Evolutionary conservation across 495 filamentous ascomycete genomes (phyloP), one percentile per base, ranked within the genome.

Genomic region (Neurospora sp.): DNA sequence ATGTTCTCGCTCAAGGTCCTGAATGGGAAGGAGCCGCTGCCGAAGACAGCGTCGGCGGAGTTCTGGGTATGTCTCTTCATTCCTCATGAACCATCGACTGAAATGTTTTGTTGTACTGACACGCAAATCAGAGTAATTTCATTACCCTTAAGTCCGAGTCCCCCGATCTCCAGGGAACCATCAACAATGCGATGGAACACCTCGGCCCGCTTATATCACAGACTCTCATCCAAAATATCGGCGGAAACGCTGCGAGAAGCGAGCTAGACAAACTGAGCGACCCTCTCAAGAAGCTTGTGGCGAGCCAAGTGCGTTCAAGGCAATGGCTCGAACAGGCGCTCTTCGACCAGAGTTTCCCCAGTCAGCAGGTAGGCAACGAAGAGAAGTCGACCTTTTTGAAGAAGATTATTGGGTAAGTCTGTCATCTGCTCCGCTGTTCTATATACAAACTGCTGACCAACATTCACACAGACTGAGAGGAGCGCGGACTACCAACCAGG

Each of bases 201-300:
- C 85, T 90, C 39, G 87, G 91, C 1, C 90, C 91, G 0, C 82
- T 86, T 16, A 77, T 93, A 31, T 84, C 87, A 48, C 81, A 87
- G 68, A 84, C 88, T 0, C 82, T 95, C 3, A 82, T 92, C 18
- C 82, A 82, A n/a, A 93, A 91, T 75, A 87, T 94, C 70, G 89
- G 90, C 16, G 94, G 94, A 3, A 87, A 87, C 42, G 93, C 90
- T 42, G 86, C 89, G 4, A 86, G 94, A 68, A 93, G 91, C 70
- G 94, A 97, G 76, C 82, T 97, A 0, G 91, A 93, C 69, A 88
- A 85, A 74, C 84, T 97, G 7, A 88, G 85, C 71, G 92, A 95
- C 65, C 92, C 92, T 38, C 85, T 97, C 20, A 92, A 92, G 81
- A 92, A 90, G 74, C 81, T 96, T 4, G 84, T 97, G 4, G 87